These are phyloP conservation scores for Pichia kluyveri DNA, from an alignment of 805 yeast genomes.

Conservation along the genomic window DNA sequence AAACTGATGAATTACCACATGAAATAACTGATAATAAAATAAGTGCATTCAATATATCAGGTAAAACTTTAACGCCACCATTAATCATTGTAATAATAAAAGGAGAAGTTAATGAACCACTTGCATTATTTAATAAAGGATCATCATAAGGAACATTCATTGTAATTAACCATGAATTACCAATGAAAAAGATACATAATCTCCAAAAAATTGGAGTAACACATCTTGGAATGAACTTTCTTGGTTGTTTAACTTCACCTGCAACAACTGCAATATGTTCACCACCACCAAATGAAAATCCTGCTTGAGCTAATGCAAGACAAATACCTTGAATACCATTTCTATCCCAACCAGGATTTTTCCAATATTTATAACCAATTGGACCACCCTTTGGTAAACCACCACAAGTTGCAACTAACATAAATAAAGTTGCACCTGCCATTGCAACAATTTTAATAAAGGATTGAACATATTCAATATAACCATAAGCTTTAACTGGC, in stretches of 20 bases:
- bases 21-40: conserved; percentile 47
- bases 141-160: conserved; percentile 53
- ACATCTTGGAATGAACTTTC: conserved; percentile 47
- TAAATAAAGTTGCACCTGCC: conserved; percentile 36
- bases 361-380: conserved; percentile 44
- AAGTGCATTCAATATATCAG: conserved; percentile 53
- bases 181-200: conserved; percentile 40
- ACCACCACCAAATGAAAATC: conserved; percentile 55
- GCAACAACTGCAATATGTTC: conserved; percentile 54
- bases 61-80: conserved; percentile 44
- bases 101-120: conserved; percentile 56
- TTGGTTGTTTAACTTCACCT: conserved; percentile 46
- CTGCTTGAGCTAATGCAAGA: conserved; percentile 46
- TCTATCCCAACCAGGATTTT: conserved; percentile 44
- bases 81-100: conserved; percentile 52
- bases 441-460: conserved; percentile 55
- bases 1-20: conserved; percentile 52
- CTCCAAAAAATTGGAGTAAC: conserved; percentile 50
- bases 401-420: conserved; percentile 42
- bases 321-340: conserved; percentile 50
- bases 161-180: conserved; percentile 40
- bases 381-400: conserved; percentile 33
- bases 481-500: conserved; percentile 33
- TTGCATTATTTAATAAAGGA: conserved; percentile 32
- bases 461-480: conserved; percentile 34